These are phyloP conservation scores for Trypanosoma boissoni DNA, from an alignment of 208 protist species.

Conservation along the genomic window DNA sequence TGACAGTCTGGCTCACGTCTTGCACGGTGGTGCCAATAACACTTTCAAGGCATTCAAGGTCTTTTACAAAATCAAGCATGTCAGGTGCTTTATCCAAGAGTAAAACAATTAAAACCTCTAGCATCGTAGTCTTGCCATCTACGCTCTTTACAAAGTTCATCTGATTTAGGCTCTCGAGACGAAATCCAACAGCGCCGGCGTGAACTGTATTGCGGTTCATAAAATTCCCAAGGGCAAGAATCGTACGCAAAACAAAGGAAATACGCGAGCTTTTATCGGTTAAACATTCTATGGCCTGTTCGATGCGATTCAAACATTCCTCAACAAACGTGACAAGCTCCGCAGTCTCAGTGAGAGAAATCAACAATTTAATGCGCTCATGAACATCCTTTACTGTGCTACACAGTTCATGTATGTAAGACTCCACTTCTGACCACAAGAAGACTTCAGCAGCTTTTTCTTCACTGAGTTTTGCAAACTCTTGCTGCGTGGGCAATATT, in stretches of 20 bases:
- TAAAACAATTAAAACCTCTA: slow-evolving; percentile 61
- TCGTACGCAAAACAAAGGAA: slow-evolving; percentile 42
- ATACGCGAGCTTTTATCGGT: slow-evolving; percentile 52
- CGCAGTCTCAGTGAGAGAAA: slow-evolving; percentile 41
- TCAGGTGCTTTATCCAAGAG: slow-evolving; percentile 35
- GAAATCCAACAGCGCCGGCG: slow-evolving; percentile 61
- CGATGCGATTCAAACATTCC: slow-evolving; percentile 42
- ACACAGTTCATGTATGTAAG: slow-evolving; percentile 51
- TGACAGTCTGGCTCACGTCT: slow-evolving; percentile 58
- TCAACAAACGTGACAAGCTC: slow-evolving; percentile 39
- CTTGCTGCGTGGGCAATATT: slow-evolving; percentile 47
- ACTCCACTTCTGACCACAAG: slow-evolving; percentile 61
- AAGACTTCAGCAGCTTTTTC: slow-evolving; percentile 44
- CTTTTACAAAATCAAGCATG: slow-evolving; percentile 48
- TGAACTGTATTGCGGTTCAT: slow-evolving; percentile 68
- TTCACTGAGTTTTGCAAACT: slow-evolving; percentile 37
- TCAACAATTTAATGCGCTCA: slow-evolving; percentile 73
- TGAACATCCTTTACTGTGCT: slow-evolving; percentile 51
- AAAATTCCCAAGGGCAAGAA: slow-evolving; percentile 68
- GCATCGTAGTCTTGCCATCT: slow-evolving; percentile 70
- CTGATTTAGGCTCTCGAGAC: slow-evolving; percentile 65
- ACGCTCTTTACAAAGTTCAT: slow-evolving; percentile 67
- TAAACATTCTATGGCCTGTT: slow-evolving; percentile 40
- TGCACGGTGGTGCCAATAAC: slow-evolving; percentile 26
- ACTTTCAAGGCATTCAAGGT: slow-evolving; percentile 34